Evolutionary conservation across 2,329 filamentous ascomycete genomes (phyloP).

Genomic region (Tolypocladium amazonense): DNA sequence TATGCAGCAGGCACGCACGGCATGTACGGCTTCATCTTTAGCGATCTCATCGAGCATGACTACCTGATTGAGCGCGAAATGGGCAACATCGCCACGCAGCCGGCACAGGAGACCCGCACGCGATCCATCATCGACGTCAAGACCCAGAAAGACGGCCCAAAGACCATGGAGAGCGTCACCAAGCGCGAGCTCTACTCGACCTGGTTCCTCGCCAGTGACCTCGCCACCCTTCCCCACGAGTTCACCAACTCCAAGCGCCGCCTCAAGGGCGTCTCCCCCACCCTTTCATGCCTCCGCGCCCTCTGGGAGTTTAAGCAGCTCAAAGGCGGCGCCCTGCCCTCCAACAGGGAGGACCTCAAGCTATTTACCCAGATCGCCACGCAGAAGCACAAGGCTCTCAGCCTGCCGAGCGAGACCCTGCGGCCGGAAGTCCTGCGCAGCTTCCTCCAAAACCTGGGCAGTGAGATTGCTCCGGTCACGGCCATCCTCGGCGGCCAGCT

Average conservation of each 20-base stretch:
- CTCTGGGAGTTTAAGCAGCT: constrained; percentile 70
- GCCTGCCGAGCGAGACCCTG: constrained; percentile 56
- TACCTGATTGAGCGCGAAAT: constrained; percentile 81
- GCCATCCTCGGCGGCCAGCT: constrained; percentile 85
- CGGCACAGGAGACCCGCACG: constrained; percentile 62
- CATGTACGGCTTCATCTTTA: constrained; percentile 90
- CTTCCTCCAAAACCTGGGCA: constrained; percentile 78
- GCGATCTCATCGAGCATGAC: constrained; percentile 81
- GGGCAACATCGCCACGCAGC: constrained; percentile 57
- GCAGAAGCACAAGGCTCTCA: constrained; percentile 65
- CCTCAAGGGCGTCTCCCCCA: constrained; percentile 65
- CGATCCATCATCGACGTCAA: constrained; percentile 63
- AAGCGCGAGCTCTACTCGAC: constrained; percentile 89
- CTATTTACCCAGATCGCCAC: constrained; percentile 69
- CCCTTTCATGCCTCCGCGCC: constrained; percentile 77
- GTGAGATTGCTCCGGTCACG: constrained; percentile 76
- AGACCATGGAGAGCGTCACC: constrained; percentile 73
- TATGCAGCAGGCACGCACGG: constrained; percentile 84
- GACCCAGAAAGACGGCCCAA: constrained; percentile 56
- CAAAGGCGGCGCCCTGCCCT: constrained; percentile 42
- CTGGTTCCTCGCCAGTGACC: constrained; percentile 71
- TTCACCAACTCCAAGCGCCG: constrained; percentile 58
- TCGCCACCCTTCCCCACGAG: constrained; percentile 59
- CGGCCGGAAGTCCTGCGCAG: constrained; percentile 63
- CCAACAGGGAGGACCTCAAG: constrained; percentile 55